Conservation (phyloP, 768 basidiomycete genomes). For the Trametes villosa region DNA sequence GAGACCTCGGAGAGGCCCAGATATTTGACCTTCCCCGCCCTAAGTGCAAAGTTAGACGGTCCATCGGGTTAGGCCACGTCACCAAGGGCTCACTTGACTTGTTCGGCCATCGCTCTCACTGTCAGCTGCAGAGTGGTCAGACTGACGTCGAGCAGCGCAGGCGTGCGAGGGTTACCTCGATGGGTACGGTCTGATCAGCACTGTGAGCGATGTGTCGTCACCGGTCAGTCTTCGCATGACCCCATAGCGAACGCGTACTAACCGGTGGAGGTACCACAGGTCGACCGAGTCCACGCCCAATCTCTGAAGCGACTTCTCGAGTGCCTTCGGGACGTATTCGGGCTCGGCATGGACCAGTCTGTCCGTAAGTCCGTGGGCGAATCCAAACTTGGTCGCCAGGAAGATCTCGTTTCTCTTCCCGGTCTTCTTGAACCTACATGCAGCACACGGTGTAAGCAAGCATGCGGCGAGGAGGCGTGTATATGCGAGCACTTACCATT, state of each 20-base stretch:
- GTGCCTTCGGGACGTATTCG: conserved; percentile 43
- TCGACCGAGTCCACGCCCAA: conserved; percentile 44
- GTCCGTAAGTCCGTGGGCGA: conserved; percentile 29
- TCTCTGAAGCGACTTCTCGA: conserved; percentile 44
- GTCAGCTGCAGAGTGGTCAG: not conserved
- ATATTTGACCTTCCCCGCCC: conserved; percentile 40
- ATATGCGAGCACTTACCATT: too few relatives aligned
- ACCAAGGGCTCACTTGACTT: conserved; percentile 28
- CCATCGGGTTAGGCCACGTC: conserved; percentile 35
- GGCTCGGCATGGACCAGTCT: conserved; percentile 39
- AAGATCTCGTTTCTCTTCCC: conserved; percentile 60
- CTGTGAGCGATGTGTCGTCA: not conserved
- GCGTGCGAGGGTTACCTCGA: not conserved
- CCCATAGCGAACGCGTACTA: not conserved
- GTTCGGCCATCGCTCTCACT: conserved; percentile 33
- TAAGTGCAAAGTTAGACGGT: conserved; percentile 22
- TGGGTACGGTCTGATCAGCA: not conserved
- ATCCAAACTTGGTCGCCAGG: conserved; percentile 65
- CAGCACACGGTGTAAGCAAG: not conserved
- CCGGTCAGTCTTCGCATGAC: conserved; percentile 18
- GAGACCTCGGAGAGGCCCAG: conserved; percentile 43
- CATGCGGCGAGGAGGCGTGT: not conserved
- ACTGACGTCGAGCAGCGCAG: not conserved
- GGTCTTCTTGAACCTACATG: conserved; percentile 51
- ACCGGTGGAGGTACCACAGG: conserved; percentile 46